Evolutionary conservation across 768 basidiomycete genomes (phyloP), one percentile per base, ranked within the genome.

Genomic region (Leucosporidium yakuticum): DNA sequence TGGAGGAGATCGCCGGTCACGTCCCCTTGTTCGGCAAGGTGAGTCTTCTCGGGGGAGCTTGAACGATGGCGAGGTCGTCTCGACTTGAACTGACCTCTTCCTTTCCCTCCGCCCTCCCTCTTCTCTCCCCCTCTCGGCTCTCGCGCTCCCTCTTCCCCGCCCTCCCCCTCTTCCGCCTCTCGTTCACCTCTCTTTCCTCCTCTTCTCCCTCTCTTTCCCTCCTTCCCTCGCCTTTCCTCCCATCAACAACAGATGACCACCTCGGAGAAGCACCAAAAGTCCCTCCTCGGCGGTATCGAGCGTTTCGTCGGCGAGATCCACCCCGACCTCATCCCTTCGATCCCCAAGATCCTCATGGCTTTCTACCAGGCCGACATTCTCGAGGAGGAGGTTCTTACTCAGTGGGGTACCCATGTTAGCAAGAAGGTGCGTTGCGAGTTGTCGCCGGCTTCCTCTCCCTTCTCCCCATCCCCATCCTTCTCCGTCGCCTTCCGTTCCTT

Each of bases 261-360:
- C 0, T 88, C 88, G 3, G 95, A 98, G 82, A 97, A 93, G 79
- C 90, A 95, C 75, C 91, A 96, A 79, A 99, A 98, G 80, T 83
- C 93, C 0, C 81, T 99, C 36, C 83, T 98, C 11, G 96, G 96
- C 32, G 96, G 96, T 62, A 81, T 98, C 59, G 96, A 99, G 77
- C 88, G 90, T 23, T 82, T 87, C 64, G 85, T 89, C 60, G 95
- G 91, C 59, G 80, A 91, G 65, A 79, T 83, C 25, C 80, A 90
- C 73, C 88, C 90, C 11, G 86, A 88, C 21, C 82, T 91, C 50
- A 79, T 89, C 60, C 79, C 86, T 4, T 6, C 60, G 14, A 69
- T 76, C 36, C 75, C 77, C 25, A 75, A 77, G 32, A 74, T 96
- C 72, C 83, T 99, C 68, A 97, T 98, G 94, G 85, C 80, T 19